Conservation (phyloP, 306 rosid genomes). For the Fragaria nilgerrensis region DNA sequence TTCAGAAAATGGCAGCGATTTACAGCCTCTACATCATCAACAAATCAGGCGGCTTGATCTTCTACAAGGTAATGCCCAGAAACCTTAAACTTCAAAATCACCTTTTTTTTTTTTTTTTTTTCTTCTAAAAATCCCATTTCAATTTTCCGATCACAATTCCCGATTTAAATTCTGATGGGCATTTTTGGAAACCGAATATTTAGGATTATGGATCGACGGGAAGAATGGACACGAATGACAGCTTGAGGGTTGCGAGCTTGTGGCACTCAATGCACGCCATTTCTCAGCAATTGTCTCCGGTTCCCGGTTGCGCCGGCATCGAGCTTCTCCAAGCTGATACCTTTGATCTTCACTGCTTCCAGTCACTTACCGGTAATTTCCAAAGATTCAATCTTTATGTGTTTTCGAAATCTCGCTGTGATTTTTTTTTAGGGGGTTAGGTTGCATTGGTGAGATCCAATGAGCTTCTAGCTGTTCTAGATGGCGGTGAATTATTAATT, state of each 20-base stretch:
- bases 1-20: conserved; percentile 62
- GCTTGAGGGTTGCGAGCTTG: conserved; percentile 89
- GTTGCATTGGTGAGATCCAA: background rate
- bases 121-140: background rate
- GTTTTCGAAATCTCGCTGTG: background rate
- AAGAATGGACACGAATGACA: conserved; percentile 92
- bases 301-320: conserved; percentile 70
- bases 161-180: background rate
- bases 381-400: background rate
- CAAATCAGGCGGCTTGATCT: conserved; percentile 92
- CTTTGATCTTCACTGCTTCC: conserved; percentile 94
- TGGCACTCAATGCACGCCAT: conserved; percentile 99
- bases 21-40: conserved; percentile 90
- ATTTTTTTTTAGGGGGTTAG: background rate
- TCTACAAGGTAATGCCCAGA: conserved; percentile 59
- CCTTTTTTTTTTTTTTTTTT: too few species aligned
- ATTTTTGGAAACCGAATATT: background rate
- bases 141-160: background rate
- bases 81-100: too few species aligned
- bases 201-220: conserved; percentile 86
- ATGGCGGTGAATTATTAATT: background rate
- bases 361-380: conserved; percentile 67
- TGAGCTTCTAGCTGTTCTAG: background rate
- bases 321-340: conserved; percentile 94
- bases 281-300: conserved; percentile 85